phyloP scores from a whole-genome alignment of 257 asterid species.

The Solanum okadae region DNA sequence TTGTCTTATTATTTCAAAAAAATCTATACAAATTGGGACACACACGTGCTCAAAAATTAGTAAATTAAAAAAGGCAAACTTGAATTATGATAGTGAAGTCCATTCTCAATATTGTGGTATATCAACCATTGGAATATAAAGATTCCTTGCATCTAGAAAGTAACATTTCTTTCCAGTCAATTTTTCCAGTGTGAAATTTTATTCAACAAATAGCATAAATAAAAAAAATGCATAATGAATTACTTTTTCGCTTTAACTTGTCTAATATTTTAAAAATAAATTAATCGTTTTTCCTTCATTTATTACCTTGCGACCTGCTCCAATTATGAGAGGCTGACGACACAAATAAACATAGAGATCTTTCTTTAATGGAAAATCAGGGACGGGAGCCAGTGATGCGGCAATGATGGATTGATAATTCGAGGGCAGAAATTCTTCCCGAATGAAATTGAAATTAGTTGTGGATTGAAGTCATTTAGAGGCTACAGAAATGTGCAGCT shows the following conservation, averaged over 20 bases:
- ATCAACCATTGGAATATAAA: background rate
- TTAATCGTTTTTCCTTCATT: background rate
- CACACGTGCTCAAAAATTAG: too few species aligned
- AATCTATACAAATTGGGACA: too few species aligned
- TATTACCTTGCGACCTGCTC: background rate
- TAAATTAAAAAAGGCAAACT: background rate
- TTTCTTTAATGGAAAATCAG: too few species aligned
- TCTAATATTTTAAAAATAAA: background rate
- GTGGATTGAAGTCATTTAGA: background rate
- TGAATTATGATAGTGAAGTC: background rate
- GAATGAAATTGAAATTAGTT: background rate
- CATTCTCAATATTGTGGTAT: slow-evolving; percentile 1
- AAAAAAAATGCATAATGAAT: background rate
- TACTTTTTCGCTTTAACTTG: background rate
- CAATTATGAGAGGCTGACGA: too few species aligned
- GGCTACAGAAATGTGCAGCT: background rate
- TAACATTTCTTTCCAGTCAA: slow-evolving; percentile 5
- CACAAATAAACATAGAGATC: too few species aligned
- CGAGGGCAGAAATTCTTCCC: background rate
- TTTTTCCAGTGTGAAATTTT: slow-evolving; percentile 6
- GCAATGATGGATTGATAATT: background rate
- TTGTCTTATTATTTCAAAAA: too few species aligned
- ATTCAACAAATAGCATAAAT: background rate
- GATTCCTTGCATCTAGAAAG: slow-evolving; percentile 1
- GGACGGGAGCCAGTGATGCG: background rate